phyloP scores from a whole-genome alignment of 768 basidiomycete genomes.

The Suillus fuscotomentosus region DNA sequence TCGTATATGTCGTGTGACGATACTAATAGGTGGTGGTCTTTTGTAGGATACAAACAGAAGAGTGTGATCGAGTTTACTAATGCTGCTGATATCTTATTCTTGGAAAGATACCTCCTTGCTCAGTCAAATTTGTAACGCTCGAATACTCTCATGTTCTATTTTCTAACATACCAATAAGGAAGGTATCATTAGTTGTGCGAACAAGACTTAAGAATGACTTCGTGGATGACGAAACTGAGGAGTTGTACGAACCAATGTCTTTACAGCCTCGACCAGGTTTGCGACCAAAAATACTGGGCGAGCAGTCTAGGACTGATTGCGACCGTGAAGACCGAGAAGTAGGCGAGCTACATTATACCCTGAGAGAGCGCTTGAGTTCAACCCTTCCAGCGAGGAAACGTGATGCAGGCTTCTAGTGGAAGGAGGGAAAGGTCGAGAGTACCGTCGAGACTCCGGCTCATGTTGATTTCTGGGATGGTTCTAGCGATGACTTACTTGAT shows the following conservation, averaged over 20 bases:
- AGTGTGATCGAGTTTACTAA: conserved; percentile 42
- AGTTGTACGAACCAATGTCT: not conserved
- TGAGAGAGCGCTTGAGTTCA: not conserved
- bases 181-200: not conserved
- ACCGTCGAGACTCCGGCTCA: not conserved
- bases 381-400: not conserved
- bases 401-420: not conserved
- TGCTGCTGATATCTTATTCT: conserved; percentile 37
- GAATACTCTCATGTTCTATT: not conserved
- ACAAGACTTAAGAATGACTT: conserved; percentile 13
- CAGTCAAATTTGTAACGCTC: conserved; percentile 5
- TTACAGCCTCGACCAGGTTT: conserved; percentile 2
- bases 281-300: not conserved
- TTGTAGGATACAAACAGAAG: conserved; percentile 41
- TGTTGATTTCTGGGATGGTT: not conserved
- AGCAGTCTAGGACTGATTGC: not conserved
- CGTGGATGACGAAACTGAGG: not conserved
- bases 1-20: not conserved
- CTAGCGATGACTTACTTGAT: not conserved
- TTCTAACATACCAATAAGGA: not conserved
- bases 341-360: not conserved
- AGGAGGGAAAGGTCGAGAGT: not conserved
- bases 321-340: not conserved
- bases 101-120: conserved; percentile 34
- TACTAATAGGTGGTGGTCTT: conserved; percentile 8